Percentiles rank a stretch among this genome's conserved stretches.
phyloP scores from a whole-genome alignment of 1,284 basidiomycete species.

The Sporisorium graminicola region DNA sequence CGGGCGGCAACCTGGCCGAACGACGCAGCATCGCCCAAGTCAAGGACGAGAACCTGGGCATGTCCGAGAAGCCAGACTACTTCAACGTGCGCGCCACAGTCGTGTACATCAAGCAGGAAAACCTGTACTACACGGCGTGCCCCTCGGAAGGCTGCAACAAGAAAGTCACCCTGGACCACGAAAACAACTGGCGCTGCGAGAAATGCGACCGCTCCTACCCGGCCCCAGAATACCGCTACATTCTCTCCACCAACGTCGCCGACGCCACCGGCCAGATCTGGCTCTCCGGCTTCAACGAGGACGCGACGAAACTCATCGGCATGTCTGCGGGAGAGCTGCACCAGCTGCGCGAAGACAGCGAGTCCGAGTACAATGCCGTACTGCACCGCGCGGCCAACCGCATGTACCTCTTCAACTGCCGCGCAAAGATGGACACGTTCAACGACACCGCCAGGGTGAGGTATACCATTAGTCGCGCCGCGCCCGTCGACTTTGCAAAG shows the following conservation, averaged over 20 bases:
- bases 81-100: conserved; percentile 87
- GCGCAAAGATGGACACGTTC: conserved; percentile 76
- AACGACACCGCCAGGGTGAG: conserved; percentile 64
- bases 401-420: conserved; percentile 85
- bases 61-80: conserved; percentile 82
- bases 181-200: conserved; percentile 85
- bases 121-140: conserved; percentile 91
- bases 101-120: conserved; percentile 89
- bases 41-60: conserved; percentile 82
- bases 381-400: conserved; percentile 79
- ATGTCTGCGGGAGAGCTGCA: conserved; percentile 85
- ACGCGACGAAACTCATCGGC: conserved; percentile 80
- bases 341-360: conserved; percentile 79
- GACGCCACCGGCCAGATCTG: conserved; percentile 91
- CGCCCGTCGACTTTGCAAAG: conserved; percentile 61
- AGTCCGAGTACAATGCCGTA: conserved; percentile 76
- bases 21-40: conserved; percentile 82
- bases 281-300: conserved; percentile 96
- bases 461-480: conserved; percentile 61
- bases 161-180: conserved; percentile 82
- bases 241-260: conserved; percentile 87
- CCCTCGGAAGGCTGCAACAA: conserved; percentile 86
- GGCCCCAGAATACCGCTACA: conserved; percentile 89
- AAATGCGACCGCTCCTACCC: conserved; percentile 85
- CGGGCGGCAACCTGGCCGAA: conserved; percentile 70